Conservation (phyloP, 176 grass and related monocot genomes). For the Typha latifolia region DNA sequence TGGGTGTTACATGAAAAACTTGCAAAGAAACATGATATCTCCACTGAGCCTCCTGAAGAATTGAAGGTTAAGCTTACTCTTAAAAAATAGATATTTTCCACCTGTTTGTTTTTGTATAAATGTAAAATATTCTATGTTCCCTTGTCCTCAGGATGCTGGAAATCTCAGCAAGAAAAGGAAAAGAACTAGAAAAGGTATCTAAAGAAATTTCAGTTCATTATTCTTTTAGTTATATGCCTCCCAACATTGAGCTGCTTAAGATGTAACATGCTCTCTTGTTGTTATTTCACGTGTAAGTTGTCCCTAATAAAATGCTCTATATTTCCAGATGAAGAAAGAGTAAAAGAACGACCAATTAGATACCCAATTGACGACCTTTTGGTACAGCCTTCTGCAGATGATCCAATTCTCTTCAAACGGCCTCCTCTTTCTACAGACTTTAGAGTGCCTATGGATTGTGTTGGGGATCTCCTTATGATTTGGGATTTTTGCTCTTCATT, state of each 20-base stretch:
- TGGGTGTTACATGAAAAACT: conserved; percentile 72
- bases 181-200: conserved; percentile 37
- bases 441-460: conserved; percentile 58
- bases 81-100: too few relatives aligned
- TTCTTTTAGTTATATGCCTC: neutral
- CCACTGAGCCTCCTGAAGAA: conserved; percentile 48
- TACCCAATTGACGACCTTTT: conserved; percentile 91
- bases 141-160: conserved; percentile 37
- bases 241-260: neutral
- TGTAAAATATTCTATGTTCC: too few relatives aligned
- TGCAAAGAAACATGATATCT: conserved; percentile 57
- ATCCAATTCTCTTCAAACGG: conserved; percentile 41
- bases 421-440: conserved; percentile 49
- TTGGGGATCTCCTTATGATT: conserved; percentile 75
- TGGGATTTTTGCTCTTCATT: conserved; percentile 82
- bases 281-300: neutral
- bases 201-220: neutral
- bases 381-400: conserved; percentile 39
- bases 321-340: conserved; percentile 37
- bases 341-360: conserved; percentile 17
- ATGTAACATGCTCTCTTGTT: neutral
- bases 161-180: conserved; percentile 37
- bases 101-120: too few relatives aligned
- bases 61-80: neutral
- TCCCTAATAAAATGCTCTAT: neutral